phyloP scores from a whole-genome alignment of 208 protist genomes.

The Kentomonas sorsogonicus region DNA sequence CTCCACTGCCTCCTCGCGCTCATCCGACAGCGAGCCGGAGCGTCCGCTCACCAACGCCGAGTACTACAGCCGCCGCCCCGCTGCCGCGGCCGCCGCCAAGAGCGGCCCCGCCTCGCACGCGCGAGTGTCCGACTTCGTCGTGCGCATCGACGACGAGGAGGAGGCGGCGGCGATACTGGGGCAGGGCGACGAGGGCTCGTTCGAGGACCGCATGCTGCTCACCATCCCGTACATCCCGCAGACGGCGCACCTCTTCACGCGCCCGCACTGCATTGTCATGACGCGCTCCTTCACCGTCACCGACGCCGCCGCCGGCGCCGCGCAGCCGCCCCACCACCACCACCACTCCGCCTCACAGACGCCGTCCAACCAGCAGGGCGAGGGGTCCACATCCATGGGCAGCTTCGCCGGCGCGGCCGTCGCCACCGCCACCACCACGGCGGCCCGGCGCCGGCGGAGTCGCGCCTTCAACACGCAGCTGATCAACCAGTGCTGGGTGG shows the following conservation, averaged over 20 bases:
- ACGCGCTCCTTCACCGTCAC: slow-evolving; percentile 47
- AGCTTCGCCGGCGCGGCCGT: neutral
- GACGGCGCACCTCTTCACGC: slow-evolving; percentile 48
- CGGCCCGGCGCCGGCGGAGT: neutral
- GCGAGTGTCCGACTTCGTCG: slow-evolving; percentile 48
- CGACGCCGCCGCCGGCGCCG: neutral
- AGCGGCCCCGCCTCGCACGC: slow-evolving; percentile 22
- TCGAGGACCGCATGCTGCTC: slow-evolving; percentile 70
- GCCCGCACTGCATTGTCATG: slow-evolving; percentile 65
- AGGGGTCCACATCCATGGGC: too few species aligned
- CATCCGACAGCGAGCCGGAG: slow-evolving; percentile 8
- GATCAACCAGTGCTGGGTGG: slow-evolving; percentile 73
- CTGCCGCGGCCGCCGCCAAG: slow-evolving; percentile 20
- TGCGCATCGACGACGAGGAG: slow-evolving; percentile 86
- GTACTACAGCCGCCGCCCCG: slow-evolving; percentile 15
- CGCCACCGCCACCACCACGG: neutral
- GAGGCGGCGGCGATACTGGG: slow-evolving; percentile 85
- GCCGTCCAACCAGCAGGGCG: too few species aligned
- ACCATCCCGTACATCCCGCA: slow-evolving; percentile 81
- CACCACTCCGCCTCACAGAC: too few species aligned
- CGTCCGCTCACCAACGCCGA: neutral
- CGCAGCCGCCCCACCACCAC: neutral
- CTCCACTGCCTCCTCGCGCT: slow-evolving; percentile 3
- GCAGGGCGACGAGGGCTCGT: slow-evolving; percentile 45
- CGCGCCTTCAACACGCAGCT: slow-evolving; percentile 23